Conservation (phyloP, 1,284 basidiomycete genomes). For the Ustilago nuda region DNA sequence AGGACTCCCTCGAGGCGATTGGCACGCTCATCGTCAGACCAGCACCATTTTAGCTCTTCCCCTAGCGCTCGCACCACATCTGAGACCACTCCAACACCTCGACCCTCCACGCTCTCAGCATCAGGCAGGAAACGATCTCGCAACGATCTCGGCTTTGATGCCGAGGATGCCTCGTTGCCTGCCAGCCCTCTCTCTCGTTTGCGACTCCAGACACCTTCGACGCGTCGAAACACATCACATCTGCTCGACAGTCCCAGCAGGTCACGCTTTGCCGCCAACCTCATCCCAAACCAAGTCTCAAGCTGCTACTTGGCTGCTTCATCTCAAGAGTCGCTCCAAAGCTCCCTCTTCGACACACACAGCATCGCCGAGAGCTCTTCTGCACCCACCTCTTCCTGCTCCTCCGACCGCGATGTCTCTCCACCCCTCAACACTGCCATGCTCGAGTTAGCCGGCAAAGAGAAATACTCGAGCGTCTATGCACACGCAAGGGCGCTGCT, state of each 20-base stretch:
- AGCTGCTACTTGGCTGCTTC: constrained; percentile 49
- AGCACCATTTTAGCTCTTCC: constrained; percentile 20
- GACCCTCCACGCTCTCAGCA: constrained; percentile 22
- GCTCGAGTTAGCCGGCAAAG: constrained; percentile 17
- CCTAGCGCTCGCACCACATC: constrained; percentile 12
- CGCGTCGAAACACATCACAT: constrained; percentile 5
- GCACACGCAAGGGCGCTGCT: constrained; percentile 69
- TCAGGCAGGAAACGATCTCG: constrained; percentile 38
- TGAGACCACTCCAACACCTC: constrained; percentile 26
- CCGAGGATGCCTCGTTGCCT: constrained; percentile 14
- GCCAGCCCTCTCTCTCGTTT: constrained; percentile 37
- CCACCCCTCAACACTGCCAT: constrained; percentile 21
- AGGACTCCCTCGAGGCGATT: constrained; percentile 37
- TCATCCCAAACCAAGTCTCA: constrained; percentile 37
- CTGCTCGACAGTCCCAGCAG: constrained; percentile 36
- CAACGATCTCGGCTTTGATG: constrained; percentile 33
- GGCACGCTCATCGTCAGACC: constrained; percentile 30
- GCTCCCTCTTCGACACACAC: constrained; percentile 48
- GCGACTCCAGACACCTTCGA: constrained; percentile 25
- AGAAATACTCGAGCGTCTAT: constrained; percentile 65
- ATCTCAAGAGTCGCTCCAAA: constrained; percentile 49
- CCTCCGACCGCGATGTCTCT: constrained; percentile 37
- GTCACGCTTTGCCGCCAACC: constrained; percentile 20
- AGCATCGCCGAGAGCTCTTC: constrained; percentile 44
- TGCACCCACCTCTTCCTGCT: constrained; percentile 31